Evolutionary conservation across 768 basidiomycete species (phyloP).

Genomic region (Lentinus brumalis): DNA sequence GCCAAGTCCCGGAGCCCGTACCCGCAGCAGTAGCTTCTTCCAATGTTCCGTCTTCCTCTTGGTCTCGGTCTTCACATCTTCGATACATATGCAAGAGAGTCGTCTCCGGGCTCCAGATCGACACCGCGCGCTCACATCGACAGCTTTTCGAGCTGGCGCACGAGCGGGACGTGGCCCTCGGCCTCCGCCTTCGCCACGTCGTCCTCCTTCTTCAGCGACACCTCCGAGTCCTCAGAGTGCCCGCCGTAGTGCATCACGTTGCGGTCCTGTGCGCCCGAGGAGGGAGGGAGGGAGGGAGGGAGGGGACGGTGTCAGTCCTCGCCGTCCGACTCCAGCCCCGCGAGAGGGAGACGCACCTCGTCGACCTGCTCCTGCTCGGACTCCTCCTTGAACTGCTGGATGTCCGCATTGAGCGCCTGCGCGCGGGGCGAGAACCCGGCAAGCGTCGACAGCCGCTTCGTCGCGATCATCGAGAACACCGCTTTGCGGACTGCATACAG

Average conservation of each 20-base stretch:
- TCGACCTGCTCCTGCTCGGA: constrained; percentile 84
- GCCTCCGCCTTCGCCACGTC: not conserved
- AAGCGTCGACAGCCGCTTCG: constrained; percentile 74
- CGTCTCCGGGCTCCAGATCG: not conserved
- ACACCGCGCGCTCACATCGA: not conserved
- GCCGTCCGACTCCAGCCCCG: no score
- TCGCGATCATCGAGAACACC: constrained; percentile 82
- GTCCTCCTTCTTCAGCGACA: constrained; percentile 20
- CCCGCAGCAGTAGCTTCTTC: not conserved
- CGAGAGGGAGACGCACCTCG: constrained; percentile 40
- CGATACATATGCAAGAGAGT: not conserved
- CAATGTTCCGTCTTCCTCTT: no score
- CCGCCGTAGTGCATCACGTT: constrained; percentile 21
- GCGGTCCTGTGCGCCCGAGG: constrained; percentile 11
- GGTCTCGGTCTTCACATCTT: no score
- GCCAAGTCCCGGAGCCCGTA: not conserved
- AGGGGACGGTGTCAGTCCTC: not conserved
- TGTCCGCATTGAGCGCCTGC: constrained; percentile 54
- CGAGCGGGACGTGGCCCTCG: not conserved
- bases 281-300: not conserved
- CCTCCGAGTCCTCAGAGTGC: constrained; percentile 17
- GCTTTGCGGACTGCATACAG: constrained; percentile 76
- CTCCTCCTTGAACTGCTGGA: constrained; percentile 77
- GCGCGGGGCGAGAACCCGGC: constrained; percentile 46
- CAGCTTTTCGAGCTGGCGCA: not conserved